Conservation (phyloP, 2,329 filamentous ascomycete genomes). For the Didymella pomorum region DNA sequence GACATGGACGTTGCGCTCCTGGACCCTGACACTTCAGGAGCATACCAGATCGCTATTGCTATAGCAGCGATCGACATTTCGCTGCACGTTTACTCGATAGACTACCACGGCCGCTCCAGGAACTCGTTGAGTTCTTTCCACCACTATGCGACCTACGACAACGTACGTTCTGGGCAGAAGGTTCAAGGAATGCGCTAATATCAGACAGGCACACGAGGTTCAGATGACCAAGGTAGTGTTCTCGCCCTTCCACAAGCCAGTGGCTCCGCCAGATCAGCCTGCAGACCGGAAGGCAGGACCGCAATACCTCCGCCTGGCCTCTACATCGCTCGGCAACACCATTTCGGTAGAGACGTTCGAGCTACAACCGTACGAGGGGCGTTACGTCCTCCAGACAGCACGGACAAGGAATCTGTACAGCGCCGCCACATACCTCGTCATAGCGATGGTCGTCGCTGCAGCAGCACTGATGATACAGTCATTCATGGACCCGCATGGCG, state of each 20-base stretch:
- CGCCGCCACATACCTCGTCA: constrained; percentile 64
- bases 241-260: constrained; percentile 55
- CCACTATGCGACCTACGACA: constrained; percentile 60
- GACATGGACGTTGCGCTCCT: constrained; percentile 80
- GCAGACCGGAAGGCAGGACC: constrained; percentile 48
- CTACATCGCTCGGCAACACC: constrained; percentile 80
- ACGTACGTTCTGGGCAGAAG: constrained; percentile 53
- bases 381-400: constrained; percentile 74
- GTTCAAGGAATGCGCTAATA: constrained; percentile 16
- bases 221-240: constrained; percentile 65
- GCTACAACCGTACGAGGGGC: constrained; percentile 62
- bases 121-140: constrained; percentile 59
- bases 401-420: constrained; percentile 58
- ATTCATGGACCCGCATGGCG: constrained; percentile 61
- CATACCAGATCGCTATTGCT: constrained; percentile 81
- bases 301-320: constrained; percentile 78
- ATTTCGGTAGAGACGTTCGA: constrained; percentile 82
- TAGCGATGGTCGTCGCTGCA: constrained; percentile 67
- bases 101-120: constrained; percentile 64
- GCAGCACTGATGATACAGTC: constrained; percentile 69
- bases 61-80: constrained; percentile 82
- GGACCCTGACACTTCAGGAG: constrained; percentile 63
- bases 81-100: constrained; percentile 78
- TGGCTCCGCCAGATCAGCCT: constrained; percentile 29
- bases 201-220: constrained; percentile 55